Conservation (phyloP, 1,139 yeast genomes). For the Blastobotrys petasosporus region DNA sequence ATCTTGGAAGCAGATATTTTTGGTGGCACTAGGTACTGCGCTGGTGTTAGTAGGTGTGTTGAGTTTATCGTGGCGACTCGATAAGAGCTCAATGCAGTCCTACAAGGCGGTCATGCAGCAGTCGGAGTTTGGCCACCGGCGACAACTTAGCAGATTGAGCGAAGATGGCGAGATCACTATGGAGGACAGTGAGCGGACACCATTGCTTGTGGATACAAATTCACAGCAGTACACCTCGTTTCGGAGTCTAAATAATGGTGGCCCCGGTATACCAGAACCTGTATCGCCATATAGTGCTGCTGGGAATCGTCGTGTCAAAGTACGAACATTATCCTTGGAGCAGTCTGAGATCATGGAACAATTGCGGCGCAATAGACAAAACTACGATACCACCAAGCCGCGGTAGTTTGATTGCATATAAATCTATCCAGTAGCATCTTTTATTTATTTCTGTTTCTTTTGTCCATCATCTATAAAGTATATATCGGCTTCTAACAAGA, state of each 20-base stretch:
- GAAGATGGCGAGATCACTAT: neutral
- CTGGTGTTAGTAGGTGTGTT: constrained; percentile 51
- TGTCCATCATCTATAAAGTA: constrained; percentile 32
- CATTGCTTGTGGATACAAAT: constrained; percentile 12
- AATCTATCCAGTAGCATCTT: too few species aligned
- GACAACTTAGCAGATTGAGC: neutral
- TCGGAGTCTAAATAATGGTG: constrained; percentile 18
- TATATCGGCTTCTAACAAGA: constrained; percentile 37
- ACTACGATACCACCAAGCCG: neutral
- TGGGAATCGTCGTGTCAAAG: constrained; percentile 15
- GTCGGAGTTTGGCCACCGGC: neutral
- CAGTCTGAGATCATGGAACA: constrained; percentile 45
- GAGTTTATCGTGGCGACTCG: constrained; percentile 42
- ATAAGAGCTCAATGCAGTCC: constrained; percentile 7
- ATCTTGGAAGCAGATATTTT: constrained; percentile 35
- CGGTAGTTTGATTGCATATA: too few species aligned
- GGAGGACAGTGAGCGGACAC: constrained; percentile 15
- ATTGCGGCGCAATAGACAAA: constrained; percentile 22
- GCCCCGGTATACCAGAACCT: constrained; percentile 25
- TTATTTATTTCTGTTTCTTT: constrained; percentile 1
- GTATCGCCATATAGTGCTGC: constrained; percentile 21
- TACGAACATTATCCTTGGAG: constrained; percentile 43
- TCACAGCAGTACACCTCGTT: constrained; percentile 26
- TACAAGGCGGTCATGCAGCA: constrained; percentile 5
- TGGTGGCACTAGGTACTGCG: constrained; percentile 47